These are phyloP conservation scores for Scenedesmus sp. DNA, from an alignment of 163 green algal genomes.

Conservation along the genomic window DNA sequence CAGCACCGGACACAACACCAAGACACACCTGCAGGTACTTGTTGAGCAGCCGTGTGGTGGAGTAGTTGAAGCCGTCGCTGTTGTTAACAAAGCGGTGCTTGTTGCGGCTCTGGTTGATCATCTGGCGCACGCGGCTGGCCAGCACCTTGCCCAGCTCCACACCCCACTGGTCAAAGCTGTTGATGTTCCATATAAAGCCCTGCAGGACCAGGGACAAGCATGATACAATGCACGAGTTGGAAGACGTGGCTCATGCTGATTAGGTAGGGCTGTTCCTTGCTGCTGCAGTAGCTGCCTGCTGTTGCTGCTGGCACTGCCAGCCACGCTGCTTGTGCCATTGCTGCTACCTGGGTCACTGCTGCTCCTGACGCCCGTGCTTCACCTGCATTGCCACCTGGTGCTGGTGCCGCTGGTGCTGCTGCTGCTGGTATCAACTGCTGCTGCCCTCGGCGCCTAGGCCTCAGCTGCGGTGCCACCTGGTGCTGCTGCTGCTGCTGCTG, in stretches of 20 bases:
- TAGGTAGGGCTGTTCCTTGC: conserved; percentile 42
- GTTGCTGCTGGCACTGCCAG: not conserved
- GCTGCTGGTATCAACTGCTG: not conserved
- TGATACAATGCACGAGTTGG: no score
- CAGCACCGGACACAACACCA: not conserved
- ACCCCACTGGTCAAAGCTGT: conserved; percentile 99
- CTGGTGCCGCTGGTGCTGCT: not conserved
- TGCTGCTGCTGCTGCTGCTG: no score
- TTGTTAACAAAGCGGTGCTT: conserved; percentile 76
- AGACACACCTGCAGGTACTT: conserved; percentile 84
- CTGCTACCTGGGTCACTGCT: not conserved
- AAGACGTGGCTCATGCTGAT: no score
- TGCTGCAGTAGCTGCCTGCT: not conserved
- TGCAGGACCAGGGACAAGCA: conserved; percentile 57
- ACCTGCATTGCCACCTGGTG: conserved; percentile 76
- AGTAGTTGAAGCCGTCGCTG: conserved; percentile 95
- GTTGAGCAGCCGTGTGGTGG: conserved; percentile 94
- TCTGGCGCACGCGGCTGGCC: conserved; percentile 73
- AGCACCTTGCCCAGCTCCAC: conserved; percentile 99
- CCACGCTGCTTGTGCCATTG: not conserved
- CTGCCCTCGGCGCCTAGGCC: not conserved
- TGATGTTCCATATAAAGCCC: conserved; percentile 99
- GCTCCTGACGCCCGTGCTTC: not conserved
- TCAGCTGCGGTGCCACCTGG: conserved; percentile 89
- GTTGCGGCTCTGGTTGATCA: conserved; percentile 85